Base-by-base conservation (phyloP, 257 asterid species). In the Forsythia viridissima region DNA sequence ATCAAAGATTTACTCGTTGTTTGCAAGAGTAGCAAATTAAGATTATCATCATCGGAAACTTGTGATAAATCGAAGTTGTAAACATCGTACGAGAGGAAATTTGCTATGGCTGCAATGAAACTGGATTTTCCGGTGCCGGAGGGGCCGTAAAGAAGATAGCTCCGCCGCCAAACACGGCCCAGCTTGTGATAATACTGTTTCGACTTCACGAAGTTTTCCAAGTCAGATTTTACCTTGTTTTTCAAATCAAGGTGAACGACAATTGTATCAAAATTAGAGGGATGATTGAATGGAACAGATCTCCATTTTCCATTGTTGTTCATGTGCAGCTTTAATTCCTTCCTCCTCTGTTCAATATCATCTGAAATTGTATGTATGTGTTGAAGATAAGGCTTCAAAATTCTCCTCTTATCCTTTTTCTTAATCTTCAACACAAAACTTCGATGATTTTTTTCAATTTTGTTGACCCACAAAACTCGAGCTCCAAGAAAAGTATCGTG, bases 401-500 rank as follows among this genome's bases (percentile, higher is more conserved):
- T 83, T 46, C 96, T 73, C 8, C 94, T 84, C 83, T 85, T 91
- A 65, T 91, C 93, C 77, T 80, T 89, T 63, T 79, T 91, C 79
- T 78, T 89, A 9, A 91, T 83, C 51, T 80, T 85, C 76, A 91
- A 38, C 40, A 89, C 83, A 66, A 89, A 85, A 66, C 82, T 73
- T 55, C 88, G 67, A 18, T 72, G 55, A 20, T 44, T 72, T 1
- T 78, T 82, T 3, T 77, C 82, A 57, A 81, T 80, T 16, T 61
- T 80, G 65, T 87, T 79, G 5, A 80, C 42, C 96, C 96, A 91
- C 1, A 86, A 80, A 55, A 91, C 37, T 16, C 89, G 84, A 24
- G 96, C 89, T 2, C 96, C 96, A 67, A 91, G 91, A 82, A 91
- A 91, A 38, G 70, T 79, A 75, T 91, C 96, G 0, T 66, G 81